These are phyloP conservation scores for Mycena vulgaris DNA, from an alignment of 768 basidiomycete species.

Conservation along the genomic window DNA sequence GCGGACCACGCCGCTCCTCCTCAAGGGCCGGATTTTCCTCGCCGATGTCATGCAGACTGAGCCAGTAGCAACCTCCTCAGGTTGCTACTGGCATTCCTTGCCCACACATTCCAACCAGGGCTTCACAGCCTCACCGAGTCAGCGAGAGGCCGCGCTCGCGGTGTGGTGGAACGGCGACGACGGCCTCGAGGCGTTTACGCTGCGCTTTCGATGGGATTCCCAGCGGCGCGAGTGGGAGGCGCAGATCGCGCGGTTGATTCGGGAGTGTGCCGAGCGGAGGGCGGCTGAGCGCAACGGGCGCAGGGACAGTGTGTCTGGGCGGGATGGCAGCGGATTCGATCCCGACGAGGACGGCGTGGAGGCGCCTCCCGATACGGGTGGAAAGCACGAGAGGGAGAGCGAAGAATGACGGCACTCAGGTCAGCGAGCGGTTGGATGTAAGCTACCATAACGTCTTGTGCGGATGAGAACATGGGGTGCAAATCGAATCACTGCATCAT, in stretches of 20 bases:
- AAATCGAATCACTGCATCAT: too few species aligned
- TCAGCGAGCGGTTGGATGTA: too few species aligned
- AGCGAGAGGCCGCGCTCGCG: constrained; percentile 81
- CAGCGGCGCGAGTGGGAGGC: constrained; percentile 93
- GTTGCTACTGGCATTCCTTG: constrained; percentile 54
- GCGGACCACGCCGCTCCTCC: constrained; percentile 85
- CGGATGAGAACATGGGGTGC: too few species aligned
- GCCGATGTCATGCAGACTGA: constrained; percentile 90
- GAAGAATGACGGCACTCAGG: too few species aligned
- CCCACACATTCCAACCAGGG: too few species aligned
- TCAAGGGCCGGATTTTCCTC: constrained; percentile 97
- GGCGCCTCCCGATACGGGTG: too few species aligned
- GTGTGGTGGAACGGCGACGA: constrained; percentile 95
- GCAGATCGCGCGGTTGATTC: constrained; percentile 90
- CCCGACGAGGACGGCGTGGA: constrained; percentile 84
- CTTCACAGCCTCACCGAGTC: constrained; percentile 37
- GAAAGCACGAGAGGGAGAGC: too few species aligned
- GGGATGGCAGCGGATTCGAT: too few species aligned
- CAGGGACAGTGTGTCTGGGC: too few species aligned
- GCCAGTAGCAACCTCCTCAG: constrained; percentile 63
- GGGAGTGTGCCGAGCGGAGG: constrained; percentile 36
- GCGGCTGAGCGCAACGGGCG: not conserved
- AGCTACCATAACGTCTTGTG: too few species aligned
- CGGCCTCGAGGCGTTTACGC: constrained; percentile 88
- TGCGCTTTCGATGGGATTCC: constrained; percentile 92